These are phyloP conservation scores for Berkeleyomyces rouxiae DNA, from an alignment of 2,329 filamentous ascomycete genomes.

Conservation along the genomic window DNA sequence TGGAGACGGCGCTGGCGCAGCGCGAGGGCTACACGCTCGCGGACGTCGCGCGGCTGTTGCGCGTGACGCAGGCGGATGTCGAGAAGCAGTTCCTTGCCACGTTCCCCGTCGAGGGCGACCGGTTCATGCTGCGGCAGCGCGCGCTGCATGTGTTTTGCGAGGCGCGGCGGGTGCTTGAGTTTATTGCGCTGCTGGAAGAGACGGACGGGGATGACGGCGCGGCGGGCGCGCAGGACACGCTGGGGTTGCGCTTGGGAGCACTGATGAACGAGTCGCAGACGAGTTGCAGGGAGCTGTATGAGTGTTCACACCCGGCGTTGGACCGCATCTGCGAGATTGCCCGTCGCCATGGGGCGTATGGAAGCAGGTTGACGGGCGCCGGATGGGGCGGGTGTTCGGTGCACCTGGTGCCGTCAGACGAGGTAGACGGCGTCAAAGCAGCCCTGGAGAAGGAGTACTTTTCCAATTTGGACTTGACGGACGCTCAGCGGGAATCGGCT, in stretches of 20 bases:
- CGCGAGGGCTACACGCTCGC: conserved; percentile 77
- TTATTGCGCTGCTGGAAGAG: conserved; percentile 56
- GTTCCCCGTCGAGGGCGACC: conserved; percentile 76
- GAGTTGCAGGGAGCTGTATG: conserved; percentile 73
- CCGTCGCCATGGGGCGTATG: conserved; percentile 60
- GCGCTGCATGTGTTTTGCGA: conserved; percentile 85
- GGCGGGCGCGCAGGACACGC: background rate
- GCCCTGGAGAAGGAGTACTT: conserved; percentile 77
- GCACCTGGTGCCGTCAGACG: conserved; percentile 73
- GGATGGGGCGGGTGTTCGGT: conserved; percentile 96
- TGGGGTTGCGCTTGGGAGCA: conserved; percentile 52
- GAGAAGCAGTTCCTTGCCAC: conserved; percentile 57
- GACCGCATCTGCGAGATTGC: conserved; percentile 76
- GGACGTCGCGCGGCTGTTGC: conserved; percentile 60
- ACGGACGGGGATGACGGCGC: conserved; percentile 26
- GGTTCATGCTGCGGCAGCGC: conserved; percentile 74
- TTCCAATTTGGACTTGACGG: conserved; percentile 33
- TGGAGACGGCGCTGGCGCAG: conserved; percentile 51
- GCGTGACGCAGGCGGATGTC: conserved; percentile 53
- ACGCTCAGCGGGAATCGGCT: conserved; percentile 52
- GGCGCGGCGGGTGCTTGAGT: conserved; percentile 68
- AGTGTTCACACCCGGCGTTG: conserved; percentile 86
- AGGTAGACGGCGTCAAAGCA: conserved; percentile 58
- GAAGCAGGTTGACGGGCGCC: conserved; percentile 75
- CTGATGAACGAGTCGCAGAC: conserved; percentile 82